These are phyloP conservation scores for Neopestalotiopsis clavispora DNA, from an alignment of 2,329 filamentous ascomycete species.

Conservation along the genomic window DNA sequence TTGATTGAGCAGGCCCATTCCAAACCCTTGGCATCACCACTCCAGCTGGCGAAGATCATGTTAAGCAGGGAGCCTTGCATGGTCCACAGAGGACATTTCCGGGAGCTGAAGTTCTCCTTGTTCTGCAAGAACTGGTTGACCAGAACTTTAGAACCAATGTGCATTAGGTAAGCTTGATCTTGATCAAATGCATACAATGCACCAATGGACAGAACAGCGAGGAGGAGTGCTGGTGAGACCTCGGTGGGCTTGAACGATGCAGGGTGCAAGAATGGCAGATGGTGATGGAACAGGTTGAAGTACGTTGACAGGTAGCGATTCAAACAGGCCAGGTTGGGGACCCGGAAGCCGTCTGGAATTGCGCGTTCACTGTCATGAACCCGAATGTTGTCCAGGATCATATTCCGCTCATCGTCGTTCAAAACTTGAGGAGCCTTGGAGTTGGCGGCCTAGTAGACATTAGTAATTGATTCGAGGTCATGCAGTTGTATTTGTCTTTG, in stretches of 20 bases:
- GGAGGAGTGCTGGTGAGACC: slow-evolving; percentile 79
- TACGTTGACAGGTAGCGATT: slow-evolving; percentile 96
- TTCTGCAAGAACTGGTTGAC: slow-evolving; percentile 97
- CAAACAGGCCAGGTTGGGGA: slow-evolving; percentile 79
- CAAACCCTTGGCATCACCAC: slow-evolving; percentile 93
- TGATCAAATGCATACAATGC: slow-evolving; percentile 97
- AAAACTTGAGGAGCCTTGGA: slow-evolving; percentile 79
- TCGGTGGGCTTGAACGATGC: slow-evolving; percentile 84
- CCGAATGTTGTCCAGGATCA: slow-evolving; percentile 86
- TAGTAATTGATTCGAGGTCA: slow-evolving; percentile 62
- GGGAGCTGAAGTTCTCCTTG: slow-evolving; percentile 98
- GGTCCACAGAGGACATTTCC: slow-evolving; percentile 96
- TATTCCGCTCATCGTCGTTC: slow-evolving; percentile 82
- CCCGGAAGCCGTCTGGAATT: slow-evolving; percentile 86
- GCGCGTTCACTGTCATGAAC: slow-evolving; percentile 79
- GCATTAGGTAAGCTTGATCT: slow-evolving; percentile 94
- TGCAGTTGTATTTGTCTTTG: no score
- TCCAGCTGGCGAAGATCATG: slow-evolving; percentile 99
- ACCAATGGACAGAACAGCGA: slow-evolving; percentile 92
- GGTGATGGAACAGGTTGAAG: slow-evolving; percentile 96
- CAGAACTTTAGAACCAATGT: slow-evolving; percentile 96
- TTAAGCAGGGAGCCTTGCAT: slow-evolving; percentile 97
- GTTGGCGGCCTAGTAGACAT: slow-evolving; percentile 70
- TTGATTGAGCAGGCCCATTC: slow-evolving; percentile 99
- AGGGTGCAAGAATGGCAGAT: slow-evolving; percentile 93